Evolutionary conservation across 257 asterid genomes (phyloP).

Genomic region (Nicotiana otophora): DNA sequence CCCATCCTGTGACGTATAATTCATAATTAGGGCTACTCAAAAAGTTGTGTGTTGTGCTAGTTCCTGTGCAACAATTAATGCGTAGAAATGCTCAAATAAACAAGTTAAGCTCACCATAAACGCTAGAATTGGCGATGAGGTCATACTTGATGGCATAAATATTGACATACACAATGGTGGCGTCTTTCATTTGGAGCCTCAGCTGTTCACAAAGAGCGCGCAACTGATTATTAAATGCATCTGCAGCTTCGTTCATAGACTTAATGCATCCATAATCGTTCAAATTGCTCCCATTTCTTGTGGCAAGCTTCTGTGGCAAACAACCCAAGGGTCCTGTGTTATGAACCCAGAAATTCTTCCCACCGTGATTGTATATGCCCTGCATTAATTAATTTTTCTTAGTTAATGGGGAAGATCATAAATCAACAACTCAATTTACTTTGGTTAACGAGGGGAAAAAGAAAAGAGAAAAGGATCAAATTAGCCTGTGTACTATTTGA

Average conservation of each 20-base stretch:
- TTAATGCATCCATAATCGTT: constrained; percentile 31
- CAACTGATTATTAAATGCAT: constrained; percentile 28
- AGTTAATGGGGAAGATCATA: not conserved
- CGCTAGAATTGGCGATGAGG: not conserved
- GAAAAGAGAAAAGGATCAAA: not conserved
- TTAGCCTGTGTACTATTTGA: not conserved
- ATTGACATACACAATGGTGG: constrained; percentile 14
- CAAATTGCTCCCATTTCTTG: not conserved
- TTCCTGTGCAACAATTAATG: not conserved
- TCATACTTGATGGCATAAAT: constrained; percentile 13
- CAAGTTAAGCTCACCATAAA: constrained; percentile 5
- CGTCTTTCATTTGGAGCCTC: constrained; percentile 22
- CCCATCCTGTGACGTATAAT: not conserved
- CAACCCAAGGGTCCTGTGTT: constrained; percentile 53
- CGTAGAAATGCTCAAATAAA: not conserved
- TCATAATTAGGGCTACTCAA: not conserved
- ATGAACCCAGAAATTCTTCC: constrained; percentile 49
- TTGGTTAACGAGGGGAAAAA: not conserved
- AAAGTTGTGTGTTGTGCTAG: not conserved
- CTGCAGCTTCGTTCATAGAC: constrained; percentile 32
- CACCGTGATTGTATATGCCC: constrained; percentile 35
- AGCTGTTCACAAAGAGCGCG: constrained; percentile 23
- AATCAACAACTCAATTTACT: not conserved
- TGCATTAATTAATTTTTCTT: not conserved
- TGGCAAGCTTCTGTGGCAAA: constrained; percentile 33